A percentile compares a stretch with the other conserved stretches of the same genome.
These are phyloP conservation scores for Pycnococcus provasolii DNA, from an alignment of 139 green algal genomes.

Conservation along the genomic window DNA sequence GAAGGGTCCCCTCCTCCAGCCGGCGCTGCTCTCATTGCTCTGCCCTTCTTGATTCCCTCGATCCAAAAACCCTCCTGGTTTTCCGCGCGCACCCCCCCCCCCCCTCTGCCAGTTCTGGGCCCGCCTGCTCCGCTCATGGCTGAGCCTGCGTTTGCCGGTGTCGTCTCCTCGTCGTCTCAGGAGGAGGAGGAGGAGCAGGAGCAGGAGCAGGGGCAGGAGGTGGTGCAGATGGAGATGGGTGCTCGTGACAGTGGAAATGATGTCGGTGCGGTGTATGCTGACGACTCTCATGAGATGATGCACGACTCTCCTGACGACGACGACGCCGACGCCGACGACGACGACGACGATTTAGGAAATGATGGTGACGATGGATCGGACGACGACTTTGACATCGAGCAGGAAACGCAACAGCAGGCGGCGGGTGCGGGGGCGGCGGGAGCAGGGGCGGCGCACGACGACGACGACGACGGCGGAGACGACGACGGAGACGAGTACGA, in stretches of 20 bases:
- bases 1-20: not conserved
- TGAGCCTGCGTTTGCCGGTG: not conserved
- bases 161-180: not conserved
- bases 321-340: conserved; percentile 19
- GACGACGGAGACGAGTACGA: conserved; percentile 9
- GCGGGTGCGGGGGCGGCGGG: not conserved
- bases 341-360: conserved; percentile 6
- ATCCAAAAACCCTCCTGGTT: not conserved
- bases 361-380: conserved; percentile 7
- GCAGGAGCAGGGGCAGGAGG: conserved; percentile 8
- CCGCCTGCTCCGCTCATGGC: not conserved
- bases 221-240: conserved; percentile 6
- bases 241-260: conserved; percentile 18
- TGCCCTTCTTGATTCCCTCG: not conserved
- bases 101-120: not conserved
- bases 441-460: not conserved
- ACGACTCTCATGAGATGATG: not conserved
- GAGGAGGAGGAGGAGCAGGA: conserved; percentile 12
- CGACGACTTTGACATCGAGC: conserved; percentile 13
- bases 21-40: not conserved
- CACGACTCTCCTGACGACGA: conserved; percentile 2
- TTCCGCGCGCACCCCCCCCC: not conserved
- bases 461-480: not conserved
- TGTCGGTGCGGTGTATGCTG: conserved; percentile 1
- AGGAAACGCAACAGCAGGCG: conserved; percentile 5